Conservation (phyloP, 768 basidiomycete genomes). For the Hydnomerulius pinastri region DNA sequence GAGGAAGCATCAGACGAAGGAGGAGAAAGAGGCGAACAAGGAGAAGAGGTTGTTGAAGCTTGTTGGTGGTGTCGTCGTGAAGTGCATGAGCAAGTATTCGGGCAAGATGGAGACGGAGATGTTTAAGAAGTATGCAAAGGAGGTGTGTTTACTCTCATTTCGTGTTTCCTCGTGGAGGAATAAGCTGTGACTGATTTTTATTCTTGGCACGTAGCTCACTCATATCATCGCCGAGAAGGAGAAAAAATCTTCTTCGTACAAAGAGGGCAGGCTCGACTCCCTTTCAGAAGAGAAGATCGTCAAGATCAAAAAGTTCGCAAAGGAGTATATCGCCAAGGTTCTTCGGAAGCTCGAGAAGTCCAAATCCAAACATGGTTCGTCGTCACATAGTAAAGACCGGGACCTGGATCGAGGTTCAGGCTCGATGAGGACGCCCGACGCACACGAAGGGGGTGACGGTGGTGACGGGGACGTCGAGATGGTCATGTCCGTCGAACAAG, state of each 20-base stretch:
- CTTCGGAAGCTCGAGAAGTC: constrained; percentile 62
- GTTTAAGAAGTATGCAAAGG: constrained; percentile 96
- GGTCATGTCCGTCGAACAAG: constrained; percentile 45
- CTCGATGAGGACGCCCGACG: constrained; percentile 12
- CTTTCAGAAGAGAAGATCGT: constrained; percentile 83
- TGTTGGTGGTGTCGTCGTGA: constrained; percentile 88
- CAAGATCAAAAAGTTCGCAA: constrained; percentile 93
- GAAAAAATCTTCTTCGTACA: constrained; percentile 84
- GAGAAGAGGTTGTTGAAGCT: constrained; percentile 85
- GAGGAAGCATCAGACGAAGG: constrained; percentile 47
- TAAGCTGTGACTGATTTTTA: background rate
- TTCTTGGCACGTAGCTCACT: constrained; percentile 59
- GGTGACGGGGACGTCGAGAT: constrained; percentile 30
- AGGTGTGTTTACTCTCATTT: constrained; percentile 54
- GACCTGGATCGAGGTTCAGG: constrained; percentile 9
- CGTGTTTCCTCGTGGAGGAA: constrained; percentile 1
- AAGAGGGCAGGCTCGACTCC: constrained; percentile 67
- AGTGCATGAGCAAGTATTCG: constrained; percentile 88
- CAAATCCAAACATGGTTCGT: constrained; percentile 23
- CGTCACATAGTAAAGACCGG: constrained; percentile 15
- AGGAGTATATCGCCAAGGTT: constrained; percentile 87
- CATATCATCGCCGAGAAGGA: constrained; percentile 90
- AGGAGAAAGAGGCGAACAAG: constrained; percentile 67
- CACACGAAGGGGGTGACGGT: constrained; percentile 13
- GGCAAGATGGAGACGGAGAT: constrained; percentile 71